Base-by-base conservation (phyloP, 345 rosid genomes). In the Draba incana region DNA sequence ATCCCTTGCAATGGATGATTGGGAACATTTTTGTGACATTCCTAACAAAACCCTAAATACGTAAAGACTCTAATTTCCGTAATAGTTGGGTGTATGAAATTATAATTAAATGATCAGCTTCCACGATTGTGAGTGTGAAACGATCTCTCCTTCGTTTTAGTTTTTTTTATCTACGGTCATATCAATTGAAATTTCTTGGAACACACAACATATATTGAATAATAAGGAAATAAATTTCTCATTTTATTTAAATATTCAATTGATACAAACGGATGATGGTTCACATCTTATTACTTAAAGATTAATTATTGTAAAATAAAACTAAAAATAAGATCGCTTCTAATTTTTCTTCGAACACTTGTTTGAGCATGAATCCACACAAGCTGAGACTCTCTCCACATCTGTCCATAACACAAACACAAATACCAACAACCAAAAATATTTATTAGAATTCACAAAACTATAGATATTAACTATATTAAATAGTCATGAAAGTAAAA, bases 281-380 rank as follows among this genome's bases (percentile, higher is more conserved):
- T 57, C 62, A 57, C 4, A 15, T 55, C 24, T 14, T 14, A 14
- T 55, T 28, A 28, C 5, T 28, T 28, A 3, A 1, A 28, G 1
- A 28, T 28, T 5, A 28, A 28, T 28, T 28, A 4, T 28, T 33
- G 3, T 28, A 35, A 15, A 55, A 3, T n/a, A n/a, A n/a, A n/a
- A n/a, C n/a, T n/a, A n/a, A n/a, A n/a, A n/a, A n/a, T 15, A 14
- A 55, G 11, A 23, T 41, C 13, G 4, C 28, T 27, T 43, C 38
- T 60, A 25, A 4, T 60, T 60, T 60, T 60, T 62, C 43, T 46
- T 46, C 10, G 42, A 16, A 30, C 66, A 62, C 20, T 47, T 48
- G 31, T 47, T 37, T 8, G 57, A 64, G 68, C 68, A 63, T 31
- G 57, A 48, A 20, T 35, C 46, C 23, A 63, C 31, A 23, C 68